Evolutionary conservation across 441 rosid species (phyloP), one percentile per base, ranked within the genome.

Genomic region (Biscutella laevigata): DNA sequence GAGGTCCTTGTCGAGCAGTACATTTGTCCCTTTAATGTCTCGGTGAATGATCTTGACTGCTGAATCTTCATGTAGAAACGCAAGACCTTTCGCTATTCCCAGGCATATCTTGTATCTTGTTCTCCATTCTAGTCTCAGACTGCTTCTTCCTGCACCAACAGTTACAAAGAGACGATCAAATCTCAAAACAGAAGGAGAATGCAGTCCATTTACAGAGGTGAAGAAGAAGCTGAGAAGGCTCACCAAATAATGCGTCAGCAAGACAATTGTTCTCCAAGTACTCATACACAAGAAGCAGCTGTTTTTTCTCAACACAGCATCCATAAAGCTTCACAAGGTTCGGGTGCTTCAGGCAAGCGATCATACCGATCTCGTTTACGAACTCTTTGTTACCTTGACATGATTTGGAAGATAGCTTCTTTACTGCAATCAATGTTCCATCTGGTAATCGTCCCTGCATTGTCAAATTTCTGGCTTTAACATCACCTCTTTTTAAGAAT

Each of bases 261-360:
- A 86, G 59, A 74, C 91, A 81, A 53, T 86, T 83, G 55, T 83
- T 83, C 57, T 79, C 88, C 78, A 86, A 59, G 71, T 83, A 83
- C 69, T 83, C 91, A 9, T 83, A 86, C 15, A 81, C 68, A 33
- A 86, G 72, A 35, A 80, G 64, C 70, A 86, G 50, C 13, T 83
- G 88, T 69, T 86, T 83, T 40, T 82, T 88, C 63, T 83, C 95
- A 42, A 86, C 86, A 66, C 88, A 83, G 29, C 88, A 90, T 57
- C 97, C 97, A 32, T 82, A 75, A 14, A 90, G 70, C 73, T 82
- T 86, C 35, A 86, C 94, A 36, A 90, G 91, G 71, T 90, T 90
- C 19, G 94, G 94, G 74, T 90, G 97, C 54, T 86, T 92, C 57
- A 77, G 63, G 3, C 84, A 94, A 38, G 98, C 87, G 45, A 90